Conservation (phyloP, 2,329 filamentous ascomycete genomes). For the Sporothrix protearum region DNA sequence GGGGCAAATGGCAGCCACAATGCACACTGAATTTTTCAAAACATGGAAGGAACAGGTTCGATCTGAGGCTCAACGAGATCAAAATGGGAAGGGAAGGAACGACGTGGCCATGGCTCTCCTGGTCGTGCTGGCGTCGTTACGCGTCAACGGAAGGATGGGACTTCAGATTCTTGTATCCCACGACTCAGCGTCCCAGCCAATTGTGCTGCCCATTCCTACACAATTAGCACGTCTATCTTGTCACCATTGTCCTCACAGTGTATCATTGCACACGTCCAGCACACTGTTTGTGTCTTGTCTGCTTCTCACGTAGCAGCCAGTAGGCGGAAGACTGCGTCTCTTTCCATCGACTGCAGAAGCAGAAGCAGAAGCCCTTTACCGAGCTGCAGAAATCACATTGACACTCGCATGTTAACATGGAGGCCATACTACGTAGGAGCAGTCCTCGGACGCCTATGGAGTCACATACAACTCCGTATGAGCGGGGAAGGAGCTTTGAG, state of each 20-base stretch:
- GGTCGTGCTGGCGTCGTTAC: neutral
- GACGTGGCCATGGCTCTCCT: neutral
- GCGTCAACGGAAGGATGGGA: neutral
- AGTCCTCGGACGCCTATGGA: neutral
- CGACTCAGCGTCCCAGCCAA: neutral
- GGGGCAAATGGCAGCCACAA: neutral
- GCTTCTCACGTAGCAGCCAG: neutral
- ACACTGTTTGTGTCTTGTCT: neutral
- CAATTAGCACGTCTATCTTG: neutral
- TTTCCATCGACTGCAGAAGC: neutral
- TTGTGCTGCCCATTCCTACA: neutral
- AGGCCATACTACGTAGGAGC: neutral
- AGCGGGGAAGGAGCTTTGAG: neutral
- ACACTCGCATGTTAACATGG: too few species aligned
- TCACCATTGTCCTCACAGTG: neutral
- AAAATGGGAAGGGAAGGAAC: neutral
- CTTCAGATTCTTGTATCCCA: neutral
- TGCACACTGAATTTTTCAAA: neutral
- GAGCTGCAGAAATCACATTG: too few species aligned
- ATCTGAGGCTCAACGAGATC: neutral
- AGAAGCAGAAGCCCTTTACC: neutral
- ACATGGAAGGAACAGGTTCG: neutral
- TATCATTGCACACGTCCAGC: neutral
- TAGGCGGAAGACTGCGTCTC: neutral
- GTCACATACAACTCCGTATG: neutral